phyloP scores from a whole-genome alignment of 2,329 filamentous ascomycete genomes.

The Arachnopeziza araneosa region DNA sequence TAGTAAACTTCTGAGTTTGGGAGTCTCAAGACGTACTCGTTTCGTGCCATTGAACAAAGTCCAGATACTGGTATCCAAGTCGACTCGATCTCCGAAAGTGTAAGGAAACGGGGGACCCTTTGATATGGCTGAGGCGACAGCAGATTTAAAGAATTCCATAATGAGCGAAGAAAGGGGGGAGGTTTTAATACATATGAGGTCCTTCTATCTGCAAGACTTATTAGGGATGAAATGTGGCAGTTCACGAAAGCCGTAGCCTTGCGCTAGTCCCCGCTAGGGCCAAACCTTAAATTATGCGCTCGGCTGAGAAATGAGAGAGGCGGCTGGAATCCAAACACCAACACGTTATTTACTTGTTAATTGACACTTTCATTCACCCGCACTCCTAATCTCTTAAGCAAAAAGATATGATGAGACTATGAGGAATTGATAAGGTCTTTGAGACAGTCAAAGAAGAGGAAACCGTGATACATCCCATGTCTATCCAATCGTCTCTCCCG shows the following conservation, averaged over 20 bases:
- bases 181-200: background rate
- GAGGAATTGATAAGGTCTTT: background rate
- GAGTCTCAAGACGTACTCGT: slow-evolving; percentile 48
- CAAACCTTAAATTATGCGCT: background rate
- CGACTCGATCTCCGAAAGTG: slow-evolving; percentile 85
- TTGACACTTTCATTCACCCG: no score
- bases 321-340: background rate
- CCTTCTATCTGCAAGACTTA: background rate
- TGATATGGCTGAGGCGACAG: slow-evolving; percentile 92
- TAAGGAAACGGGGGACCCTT: slow-evolving; percentile 93
- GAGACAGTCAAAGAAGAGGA: background rate
- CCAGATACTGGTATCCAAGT: slow-evolving; percentile 92
- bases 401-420: background rate
- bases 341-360: no score
- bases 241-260: background rate
- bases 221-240: background rate
- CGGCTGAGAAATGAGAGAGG: background rate
- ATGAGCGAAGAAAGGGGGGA: background rate
- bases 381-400: no score
- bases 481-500: background rate
- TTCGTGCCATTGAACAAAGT: slow-evolving; percentile 92
- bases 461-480: background rate
- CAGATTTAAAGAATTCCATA: slow-evolving; percentile 98
- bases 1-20: slow-evolving; percentile 7
- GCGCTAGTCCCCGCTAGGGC: background rate